Base-by-base conservation (phyloP, 805 yeast genomes). In the Lipomyces chichibuensis region DNA sequence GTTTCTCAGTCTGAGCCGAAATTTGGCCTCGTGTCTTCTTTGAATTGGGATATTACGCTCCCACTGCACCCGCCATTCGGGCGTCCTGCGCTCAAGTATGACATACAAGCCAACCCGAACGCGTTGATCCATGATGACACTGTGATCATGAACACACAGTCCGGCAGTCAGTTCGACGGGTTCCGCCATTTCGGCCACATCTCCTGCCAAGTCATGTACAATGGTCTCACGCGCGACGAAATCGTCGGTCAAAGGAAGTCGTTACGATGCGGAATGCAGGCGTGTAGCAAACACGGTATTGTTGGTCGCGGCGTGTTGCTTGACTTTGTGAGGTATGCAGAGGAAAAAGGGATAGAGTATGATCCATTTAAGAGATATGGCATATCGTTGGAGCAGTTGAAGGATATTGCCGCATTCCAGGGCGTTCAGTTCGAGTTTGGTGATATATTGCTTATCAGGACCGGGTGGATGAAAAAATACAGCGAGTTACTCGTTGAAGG, bases 241-340 rank as follows among this genome's bases (percentile, higher is more conserved):
- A 70, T 75, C 51, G 33, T 64, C 35, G 73, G 71, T 1, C 63
- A 61, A 14, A 56, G 65, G 20, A 60, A 57, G 56, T 46, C 72
- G 17, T 54, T 64, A 0, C 57, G 67, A 43, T 70, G 69, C 61
- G 74, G 74, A 27, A 72, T 70, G 66, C 73, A 67, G 62, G 73
- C 65, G 23, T 64, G 71, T 27, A 60, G 62, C 14, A 43, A 62
- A 8, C 65, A 74, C 53, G 80, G 80, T 2, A 76, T 77, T 49
- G 78, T 75, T 23, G 77, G 78, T 9, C 70, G 80, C 14, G 80
- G 80, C 2, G 77, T 77, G 17, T 66, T 77, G 39, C 62, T 77
- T 2, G 80, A 77, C 69, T 77, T 74, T 61, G 77, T 76, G 17
- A 56, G 62, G 7, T 77, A 73, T 71, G 78, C 78, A 0, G 69